Conservation (phyloP, 169 alveolate genomes). For the Theileria annulata region DNA sequence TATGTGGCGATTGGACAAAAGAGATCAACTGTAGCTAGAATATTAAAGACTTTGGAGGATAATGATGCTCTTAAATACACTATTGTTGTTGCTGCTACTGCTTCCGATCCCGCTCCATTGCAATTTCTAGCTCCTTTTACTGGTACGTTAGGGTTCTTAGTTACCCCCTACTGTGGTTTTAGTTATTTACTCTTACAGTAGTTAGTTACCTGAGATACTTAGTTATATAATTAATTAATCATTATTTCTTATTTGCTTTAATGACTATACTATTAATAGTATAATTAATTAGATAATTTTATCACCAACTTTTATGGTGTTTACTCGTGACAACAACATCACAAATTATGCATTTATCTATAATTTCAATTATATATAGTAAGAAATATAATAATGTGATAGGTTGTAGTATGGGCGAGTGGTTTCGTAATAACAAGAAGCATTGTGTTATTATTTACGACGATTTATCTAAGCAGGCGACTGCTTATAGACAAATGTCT, state of each 20-base stretch:
- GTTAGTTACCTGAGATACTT: constrained; percentile 89
- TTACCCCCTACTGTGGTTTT: constrained; percentile 81
- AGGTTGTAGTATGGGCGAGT: constrained; percentile 99
- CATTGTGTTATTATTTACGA: constrained; percentile 96
- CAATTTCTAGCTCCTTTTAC: constrained; percentile 97
- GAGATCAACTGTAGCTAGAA: constrained; percentile 93
- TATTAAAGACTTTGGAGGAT: constrained; percentile 84
- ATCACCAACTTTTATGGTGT: too few relatives aligned
- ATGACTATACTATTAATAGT: too few relatives aligned
- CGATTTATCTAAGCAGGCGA: constrained; percentile 97
- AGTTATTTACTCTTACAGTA: constrained; percentile 83
- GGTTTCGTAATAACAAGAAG: constrained; percentile 95
- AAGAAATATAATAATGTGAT: too few relatives aligned
- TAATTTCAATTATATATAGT: too few relatives aligned
- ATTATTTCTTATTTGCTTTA: too few relatives aligned
- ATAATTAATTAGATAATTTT: too few relatives aligned
- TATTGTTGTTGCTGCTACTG: constrained; percentile 96
- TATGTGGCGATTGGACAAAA: constrained; percentile 98
- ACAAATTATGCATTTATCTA: too few relatives aligned
- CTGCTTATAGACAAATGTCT: constrained; percentile 96
- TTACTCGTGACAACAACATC: constrained; percentile 87
- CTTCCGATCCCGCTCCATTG: constrained; percentile 98
- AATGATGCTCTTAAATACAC: constrained; percentile 92
- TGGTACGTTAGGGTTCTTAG: constrained; percentile 75
- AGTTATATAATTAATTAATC: constrained; percentile 92